phyloP scores from a whole-genome alignment of 2,329 filamentous ascomycete species.

The Monilinia fructicola region DNA sequence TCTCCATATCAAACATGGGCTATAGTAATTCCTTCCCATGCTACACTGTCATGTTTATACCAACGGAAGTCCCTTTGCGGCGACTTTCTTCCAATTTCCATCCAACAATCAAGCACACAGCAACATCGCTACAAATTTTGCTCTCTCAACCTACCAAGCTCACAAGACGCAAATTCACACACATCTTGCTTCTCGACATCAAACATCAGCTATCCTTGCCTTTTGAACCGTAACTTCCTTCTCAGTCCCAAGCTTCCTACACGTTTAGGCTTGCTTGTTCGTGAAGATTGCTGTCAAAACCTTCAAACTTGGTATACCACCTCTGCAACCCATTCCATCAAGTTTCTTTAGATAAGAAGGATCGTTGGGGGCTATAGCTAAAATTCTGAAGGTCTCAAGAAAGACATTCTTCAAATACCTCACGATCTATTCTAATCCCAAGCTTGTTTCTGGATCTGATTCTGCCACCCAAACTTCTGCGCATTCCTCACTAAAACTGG shows the following conservation, averaged over 20 bases:
- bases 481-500: neutral
- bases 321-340: neutral
- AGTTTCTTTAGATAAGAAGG: slow-evolving; percentile 1
- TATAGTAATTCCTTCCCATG: neutral
- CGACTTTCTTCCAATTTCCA: slow-evolving; percentile 5
- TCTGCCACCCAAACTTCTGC: neutral
- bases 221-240: neutral
- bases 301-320: slow-evolving; percentile 9
- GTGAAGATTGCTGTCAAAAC: slow-evolving; percentile 11
- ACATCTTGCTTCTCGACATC: slow-evolving; percentile 18
- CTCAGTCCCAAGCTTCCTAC: neutral
- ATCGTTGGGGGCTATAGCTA: neutral
- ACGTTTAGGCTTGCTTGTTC: neutral
- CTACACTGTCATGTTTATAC: neutral
- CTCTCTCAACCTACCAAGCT: slow-evolving; percentile 19
- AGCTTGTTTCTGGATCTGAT: neutral
- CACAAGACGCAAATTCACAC: neutral
- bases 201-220: slow-evolving; percentile 6
- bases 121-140: slow-evolving; percentile 25
- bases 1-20: neutral
- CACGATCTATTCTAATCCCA: neutral
- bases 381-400: neutral
- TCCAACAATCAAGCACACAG: slow-evolving; percentile 21
- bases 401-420: neutral
- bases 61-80: neutral